Evolutionary conservation across 257 asterid species (phyloP).

Genomic region (Scutellaria galericulata): DNA sequence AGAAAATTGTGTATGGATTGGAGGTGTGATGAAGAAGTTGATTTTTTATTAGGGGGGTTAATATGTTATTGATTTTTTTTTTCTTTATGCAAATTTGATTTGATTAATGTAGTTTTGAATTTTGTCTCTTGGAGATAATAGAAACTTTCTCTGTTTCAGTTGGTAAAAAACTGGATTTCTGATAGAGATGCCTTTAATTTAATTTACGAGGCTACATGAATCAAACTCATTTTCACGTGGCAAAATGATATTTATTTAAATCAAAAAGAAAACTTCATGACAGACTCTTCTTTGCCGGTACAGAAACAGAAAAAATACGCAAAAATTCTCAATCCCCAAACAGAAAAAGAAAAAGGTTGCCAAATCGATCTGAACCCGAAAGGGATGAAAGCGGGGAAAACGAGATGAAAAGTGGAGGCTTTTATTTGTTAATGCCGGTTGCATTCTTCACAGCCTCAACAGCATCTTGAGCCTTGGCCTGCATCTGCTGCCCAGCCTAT

Average conservation of each 20-base stretch:
- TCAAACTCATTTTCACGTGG: neutral
- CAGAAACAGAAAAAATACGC: neutral
- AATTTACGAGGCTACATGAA: too few species aligned
- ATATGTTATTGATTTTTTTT: too few species aligned
- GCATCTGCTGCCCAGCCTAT: conserved; percentile 51
- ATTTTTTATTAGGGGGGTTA: too few species aligned
- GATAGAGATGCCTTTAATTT: too few species aligned
- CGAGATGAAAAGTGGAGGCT: neutral
- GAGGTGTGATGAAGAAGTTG: too few species aligned
- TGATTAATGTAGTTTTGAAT: too few species aligned
- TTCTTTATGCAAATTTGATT: too few species aligned
- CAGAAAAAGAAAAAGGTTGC: neutral
- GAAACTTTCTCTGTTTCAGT: too few species aligned
- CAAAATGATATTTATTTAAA: conserved; percentile 15
- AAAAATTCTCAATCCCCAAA: conserved; percentile 17
- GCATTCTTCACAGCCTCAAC: conserved; percentile 54
- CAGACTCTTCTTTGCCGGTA: neutral
- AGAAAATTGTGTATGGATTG: too few species aligned
- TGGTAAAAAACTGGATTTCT: too few species aligned
- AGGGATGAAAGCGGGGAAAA: neutral
- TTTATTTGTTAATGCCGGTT: conserved; percentile 51
- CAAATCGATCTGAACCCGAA: neutral
- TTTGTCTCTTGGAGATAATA: too few species aligned
- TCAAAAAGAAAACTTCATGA: conserved; percentile 16
- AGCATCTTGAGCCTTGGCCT: conserved; percentile 54